Evolutionary conservation across 2,329 filamentous ascomycete genomes (phyloP), one percentile per base, ranked within the genome.

Genomic region (Tolypocladium album): DNA sequence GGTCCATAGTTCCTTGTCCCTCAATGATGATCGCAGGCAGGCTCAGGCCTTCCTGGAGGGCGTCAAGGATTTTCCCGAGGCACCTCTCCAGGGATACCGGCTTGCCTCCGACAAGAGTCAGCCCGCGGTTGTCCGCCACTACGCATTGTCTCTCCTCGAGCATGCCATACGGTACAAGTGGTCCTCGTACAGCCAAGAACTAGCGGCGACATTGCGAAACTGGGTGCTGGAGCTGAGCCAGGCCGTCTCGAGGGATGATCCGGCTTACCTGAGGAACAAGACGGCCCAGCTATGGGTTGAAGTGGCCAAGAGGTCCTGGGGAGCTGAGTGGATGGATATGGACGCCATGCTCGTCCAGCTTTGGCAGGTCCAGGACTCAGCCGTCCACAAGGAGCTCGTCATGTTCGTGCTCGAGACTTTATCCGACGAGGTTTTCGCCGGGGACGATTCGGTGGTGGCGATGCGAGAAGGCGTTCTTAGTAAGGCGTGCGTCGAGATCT

Each of bases 251-350:
- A 82, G 82, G 55, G 82, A 86, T 24, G 93, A 97, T 70, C 90
- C 91, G 3, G 74, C 82, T 39, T 99, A 92, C 71, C 78, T 97
- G 64, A 84, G 93, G 66, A 97, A 96, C 79, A 99, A 99, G 77
- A 88, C 94, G 40, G 91, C 90, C 36, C 89, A 96, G 74, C 77
- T 99, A 63, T 99, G 94, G 94, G 90, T 92, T 9, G 94, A 97
- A 73, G 81, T 96, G 58, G 92, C 92, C 47, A 97, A 97, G 78
- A 84, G 93, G 67, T 89, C 86, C 70, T 99, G 94, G 94, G 90
- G 83, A n/a, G 81, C 85, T 39, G 89, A 94, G 63, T 99, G 95
- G 94, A 86, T 89, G 78, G 87, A 95, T 70, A 96, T 99, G 93
- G 95, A 99, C 72, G 77, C 86, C 64, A 81, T 89, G 69, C 81